These are phyloP conservation scores for Trichoderma breve DNA, from an alignment of 2,329 filamentous ascomycete genomes.

Conservation along the genomic window DNA sequence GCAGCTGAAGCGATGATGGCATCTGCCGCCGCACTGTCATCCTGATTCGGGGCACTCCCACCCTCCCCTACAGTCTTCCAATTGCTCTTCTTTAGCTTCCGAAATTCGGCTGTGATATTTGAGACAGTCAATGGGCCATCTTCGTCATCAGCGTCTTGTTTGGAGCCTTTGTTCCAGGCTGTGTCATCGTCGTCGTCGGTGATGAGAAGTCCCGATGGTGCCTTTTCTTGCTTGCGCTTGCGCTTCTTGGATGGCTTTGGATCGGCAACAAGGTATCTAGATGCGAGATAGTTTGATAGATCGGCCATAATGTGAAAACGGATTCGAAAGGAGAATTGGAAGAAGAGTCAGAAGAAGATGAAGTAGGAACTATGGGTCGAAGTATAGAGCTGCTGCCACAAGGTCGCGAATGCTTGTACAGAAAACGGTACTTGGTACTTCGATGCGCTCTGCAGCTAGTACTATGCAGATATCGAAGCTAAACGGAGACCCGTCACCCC, in stretches of 20 bases:
- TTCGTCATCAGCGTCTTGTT: constrained; percentile 53
- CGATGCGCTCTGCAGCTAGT: neutral
- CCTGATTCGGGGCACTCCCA: constrained; percentile 30
- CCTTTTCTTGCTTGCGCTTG: constrained; percentile 55
- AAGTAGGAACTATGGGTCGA: neutral
- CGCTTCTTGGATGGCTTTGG: constrained; percentile 60
- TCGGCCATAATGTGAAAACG: constrained; percentile 36
- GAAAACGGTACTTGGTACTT: neutral
- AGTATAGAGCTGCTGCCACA: neutral
- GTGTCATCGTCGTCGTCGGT: constrained; percentile 64
- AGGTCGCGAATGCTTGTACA: neutral
- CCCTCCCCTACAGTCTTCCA: constrained; percentile 70
- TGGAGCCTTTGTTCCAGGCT: constrained; percentile 44
- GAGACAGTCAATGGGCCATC: constrained; percentile 50
- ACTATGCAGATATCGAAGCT: constrained; percentile 28
- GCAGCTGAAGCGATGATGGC: constrained; percentile 73
- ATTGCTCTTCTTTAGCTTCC: constrained; percentile 71
- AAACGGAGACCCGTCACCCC: constrained; percentile 16
- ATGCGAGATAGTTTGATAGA: constrained; percentile 82
- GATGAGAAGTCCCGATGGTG: constrained; percentile 56
- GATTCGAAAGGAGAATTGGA: neutral
- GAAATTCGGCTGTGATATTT: constrained; percentile 60
- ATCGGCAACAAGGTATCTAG: constrained; percentile 75
- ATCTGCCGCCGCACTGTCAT: constrained; percentile 59
- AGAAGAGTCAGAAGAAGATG: neutral